phyloP scores from a whole-genome alignment of 2,329 filamentous ascomycete genomes.

The Mariannaea sp. region DNA sequence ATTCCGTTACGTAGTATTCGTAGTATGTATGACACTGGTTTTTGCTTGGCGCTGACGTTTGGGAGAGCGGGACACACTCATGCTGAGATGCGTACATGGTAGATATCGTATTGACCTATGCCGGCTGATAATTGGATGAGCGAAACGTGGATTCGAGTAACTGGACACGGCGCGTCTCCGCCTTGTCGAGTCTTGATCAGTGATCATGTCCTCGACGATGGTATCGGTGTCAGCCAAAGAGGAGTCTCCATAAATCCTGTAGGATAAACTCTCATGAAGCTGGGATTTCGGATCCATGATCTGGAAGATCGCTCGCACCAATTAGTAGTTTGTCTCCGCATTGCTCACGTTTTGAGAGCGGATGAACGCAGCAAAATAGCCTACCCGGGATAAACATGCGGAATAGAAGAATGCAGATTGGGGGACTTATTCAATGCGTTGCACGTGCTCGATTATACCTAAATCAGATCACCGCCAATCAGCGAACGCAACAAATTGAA shows the following conservation, averaged over 20 bases:
- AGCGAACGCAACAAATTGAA: no score
- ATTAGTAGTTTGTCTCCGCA: no score
- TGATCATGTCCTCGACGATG: slow-evolving; percentile 11
- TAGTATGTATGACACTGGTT: not conserved
- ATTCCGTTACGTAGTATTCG: no score
- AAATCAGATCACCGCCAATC: no score
- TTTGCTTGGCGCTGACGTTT: slow-evolving; percentile 6
- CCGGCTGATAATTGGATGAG: not conserved
- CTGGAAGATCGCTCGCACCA: not conserved
- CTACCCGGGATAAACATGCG: no score
- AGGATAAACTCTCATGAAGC: slow-evolving; percentile 5
- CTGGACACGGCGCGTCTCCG: slow-evolving; percentile 4
- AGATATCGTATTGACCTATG: slow-evolving; percentile 4
- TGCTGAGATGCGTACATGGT: not conserved
- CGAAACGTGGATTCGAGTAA: slow-evolving; percentile 2
- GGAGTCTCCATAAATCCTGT: slow-evolving; percentile 16
- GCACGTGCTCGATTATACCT: no score
- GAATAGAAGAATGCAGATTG: no score
- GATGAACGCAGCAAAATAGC: no score
- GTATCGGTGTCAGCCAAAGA: slow-evolving; percentile 9
- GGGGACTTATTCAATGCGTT: no score
- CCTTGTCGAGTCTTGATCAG: no score
- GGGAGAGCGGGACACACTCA: not conserved
- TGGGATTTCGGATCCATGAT: slow-evolving; percentile 2
- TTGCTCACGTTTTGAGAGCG: slow-evolving; percentile 6